Base-by-base conservation (phyloP, 1,284 basidiomycete genomes). In the Malassezia slooffiae region DNA sequence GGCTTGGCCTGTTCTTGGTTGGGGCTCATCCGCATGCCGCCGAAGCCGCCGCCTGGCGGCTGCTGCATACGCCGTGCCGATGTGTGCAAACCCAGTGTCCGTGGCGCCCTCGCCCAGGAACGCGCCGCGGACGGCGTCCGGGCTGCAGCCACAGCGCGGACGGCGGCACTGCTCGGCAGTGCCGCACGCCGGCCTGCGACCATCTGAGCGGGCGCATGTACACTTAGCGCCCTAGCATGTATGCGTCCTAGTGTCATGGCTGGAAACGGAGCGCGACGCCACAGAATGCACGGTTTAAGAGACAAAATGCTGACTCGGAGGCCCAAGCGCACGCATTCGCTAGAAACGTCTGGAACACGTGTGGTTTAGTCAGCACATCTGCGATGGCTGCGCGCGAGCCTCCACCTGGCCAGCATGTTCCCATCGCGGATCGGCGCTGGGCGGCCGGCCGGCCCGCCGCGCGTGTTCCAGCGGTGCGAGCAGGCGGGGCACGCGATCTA, bases 31-130 rank as follows among this genome's bases (percentile, higher is more conserved):
- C 48, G 37, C 39, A 50, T 38, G 16, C 52, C 52, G 5, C 24
- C 24, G 31, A 54, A 54, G 3, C 54, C 54, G n/a, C 54, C 54
- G 7, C 39, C 43, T 5, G 45, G 45, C 6, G 46, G 46, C n/a
- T 22, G 22, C 19, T 41, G 34, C 21, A 31, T 17, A 9, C 43
- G 48, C 11, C 20, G 33, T 5, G 43, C 19, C 2, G 48, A 38
- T 19, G 43, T 46, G 21, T 50, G 48, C 4, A 50, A 26, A 15
- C n/a, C 27, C 27, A 9, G 27, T 28, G 9, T 28, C 10, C 10
- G 9, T 28, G 10, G n/a, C 24, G 24, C 24, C 24, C 24, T 6
- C 12, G 24, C 7, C 7, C 24, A 26, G 7, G 24, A 6, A 12
- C 24, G 12, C 24, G 24, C 24, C 7, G 24, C 24, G 6, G 7